Evolutionary conservation across 2,329 filamentous ascomycete species (phyloP).

Genomic region (Diaporthe sp.): DNA sequence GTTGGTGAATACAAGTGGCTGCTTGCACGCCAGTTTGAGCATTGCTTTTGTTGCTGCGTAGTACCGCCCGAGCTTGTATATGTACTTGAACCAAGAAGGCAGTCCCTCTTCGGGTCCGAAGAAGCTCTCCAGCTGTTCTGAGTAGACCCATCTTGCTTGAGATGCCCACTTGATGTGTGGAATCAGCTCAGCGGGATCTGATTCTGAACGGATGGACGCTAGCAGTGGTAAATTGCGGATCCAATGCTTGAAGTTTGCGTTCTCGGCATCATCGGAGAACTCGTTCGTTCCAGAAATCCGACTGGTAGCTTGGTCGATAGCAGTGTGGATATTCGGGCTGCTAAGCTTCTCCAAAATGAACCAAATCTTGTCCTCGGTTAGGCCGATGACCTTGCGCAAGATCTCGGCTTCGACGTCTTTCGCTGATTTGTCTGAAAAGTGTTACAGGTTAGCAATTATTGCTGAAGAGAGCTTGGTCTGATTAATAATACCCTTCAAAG

Average conservation of each 20-base stretch:
- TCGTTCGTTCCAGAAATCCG: no score
- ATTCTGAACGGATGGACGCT: neutral
- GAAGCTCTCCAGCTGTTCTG: slow-evolving; percentile 43
- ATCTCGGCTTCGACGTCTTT: neutral
- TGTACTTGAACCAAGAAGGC: slow-evolving; percentile 40
- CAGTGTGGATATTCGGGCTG: neutral
- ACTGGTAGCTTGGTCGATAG: neutral
- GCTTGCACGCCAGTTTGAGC: slow-evolving; percentile 47
- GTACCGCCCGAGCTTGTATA: slow-evolving; percentile 50
- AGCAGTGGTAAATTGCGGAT: neutral
- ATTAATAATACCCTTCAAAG: neutral
- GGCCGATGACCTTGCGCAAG: neutral
- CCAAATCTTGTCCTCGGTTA: neutral
- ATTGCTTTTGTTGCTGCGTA: slow-evolving; percentile 47
- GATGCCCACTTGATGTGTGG: neutral
- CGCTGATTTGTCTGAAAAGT: neutral
- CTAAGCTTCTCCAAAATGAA: neutral
- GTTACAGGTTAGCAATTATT: neutral
- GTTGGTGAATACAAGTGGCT: slow-evolving; percentile 44
- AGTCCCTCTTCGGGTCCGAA: slow-evolving; percentile 33
- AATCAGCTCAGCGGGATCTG: neutral
- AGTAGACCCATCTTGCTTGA: slow-evolving; percentile 46
- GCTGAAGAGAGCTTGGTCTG: accelerated
- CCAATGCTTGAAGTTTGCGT: neutral
- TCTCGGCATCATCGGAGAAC: neutral